Conservation (phyloP, 108 stramenopile genomes). For the Skeletonema grethae region DNA sequence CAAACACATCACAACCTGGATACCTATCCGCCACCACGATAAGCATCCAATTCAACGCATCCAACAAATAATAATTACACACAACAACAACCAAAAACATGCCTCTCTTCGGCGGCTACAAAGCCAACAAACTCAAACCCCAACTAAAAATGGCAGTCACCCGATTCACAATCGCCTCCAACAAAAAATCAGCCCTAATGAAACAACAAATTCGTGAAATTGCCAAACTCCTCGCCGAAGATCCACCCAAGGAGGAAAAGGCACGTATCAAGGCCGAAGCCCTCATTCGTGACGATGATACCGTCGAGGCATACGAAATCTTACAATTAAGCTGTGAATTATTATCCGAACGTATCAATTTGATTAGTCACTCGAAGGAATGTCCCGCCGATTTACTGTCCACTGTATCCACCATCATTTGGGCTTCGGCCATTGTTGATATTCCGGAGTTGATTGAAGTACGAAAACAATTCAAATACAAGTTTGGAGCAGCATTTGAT, state of each 20-base stretch:
- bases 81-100: no score
- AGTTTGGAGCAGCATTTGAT: constrained; percentile 88
- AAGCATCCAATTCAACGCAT: neutral
- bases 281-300: constrained; percentile 85
- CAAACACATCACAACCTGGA: no score
- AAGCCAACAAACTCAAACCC: constrained; percentile 17
- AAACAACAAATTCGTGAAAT: constrained; percentile 88
- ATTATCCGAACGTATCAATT: constrained; percentile 76
- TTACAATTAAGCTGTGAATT: constrained; percentile 80
- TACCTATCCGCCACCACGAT: no score
- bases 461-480: constrained; percentile 83
- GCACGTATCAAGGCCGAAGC: constrained; percentile 90
- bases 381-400: constrained; percentile 81
- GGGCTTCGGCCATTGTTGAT: constrained; percentile 75
- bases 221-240: constrained; percentile 74
- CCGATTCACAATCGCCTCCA: constrained; percentile 81
- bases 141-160: constrained; percentile 88
- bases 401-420: constrained; percentile 77
- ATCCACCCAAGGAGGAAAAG: constrained; percentile 89
- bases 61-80: neutral
- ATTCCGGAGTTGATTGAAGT: constrained; percentile 78
- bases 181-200: constrained; percentile 85
- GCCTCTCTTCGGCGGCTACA: constrained; percentile 9
- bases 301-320: constrained; percentile 90
- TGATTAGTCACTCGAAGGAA: constrained; percentile 62